phyloP scores from a whole-genome alignment of 1,139 yeast genomes.

The Groenewaldozyma auringiensis region DNA sequence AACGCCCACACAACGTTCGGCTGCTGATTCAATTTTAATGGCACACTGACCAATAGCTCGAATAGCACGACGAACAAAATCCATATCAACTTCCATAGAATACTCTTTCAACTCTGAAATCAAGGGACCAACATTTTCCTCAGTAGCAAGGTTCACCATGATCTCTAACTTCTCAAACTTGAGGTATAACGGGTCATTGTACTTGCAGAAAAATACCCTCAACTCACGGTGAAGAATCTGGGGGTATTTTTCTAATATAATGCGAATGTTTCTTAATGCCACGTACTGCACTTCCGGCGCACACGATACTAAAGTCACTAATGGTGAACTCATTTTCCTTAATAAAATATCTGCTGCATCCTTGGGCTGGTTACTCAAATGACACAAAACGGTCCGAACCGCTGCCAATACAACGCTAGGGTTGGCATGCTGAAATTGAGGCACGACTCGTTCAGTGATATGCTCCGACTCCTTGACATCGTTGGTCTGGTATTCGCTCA shows the following conservation, averaged over 20 bases:
- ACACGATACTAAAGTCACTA: conserved; percentile 79
- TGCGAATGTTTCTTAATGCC: conserved; percentile 83
- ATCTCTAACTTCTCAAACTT: conserved; percentile 91
- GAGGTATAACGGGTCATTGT: conserved; percentile 88
- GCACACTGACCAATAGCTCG: conserved; percentile 86
- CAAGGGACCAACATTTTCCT: conserved; percentile 57
- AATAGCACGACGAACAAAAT: conserved; percentile 76
- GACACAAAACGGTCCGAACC: conserved; percentile 72
- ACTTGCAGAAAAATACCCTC: conserved; percentile 86
- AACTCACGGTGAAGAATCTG: conserved; percentile 68
- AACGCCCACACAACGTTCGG: conserved; percentile 66
- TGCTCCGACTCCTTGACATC: conserved; percentile 66
- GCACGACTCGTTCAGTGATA: conserved; percentile 83
- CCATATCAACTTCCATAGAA: conserved; percentile 89
- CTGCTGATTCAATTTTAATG: conserved; percentile 57
- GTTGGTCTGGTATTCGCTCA: conserved; percentile 58
- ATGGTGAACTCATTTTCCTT: conserved; percentile 80
- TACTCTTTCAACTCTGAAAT: conserved; percentile 83
- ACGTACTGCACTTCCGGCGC: conserved; percentile 95
- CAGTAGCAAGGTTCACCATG: conserved; percentile 74
- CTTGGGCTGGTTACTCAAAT: conserved; percentile 46
- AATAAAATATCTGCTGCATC: conserved; percentile 43
- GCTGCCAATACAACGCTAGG: conserved; percentile 91
- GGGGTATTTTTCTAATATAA: conserved; percentile 85
- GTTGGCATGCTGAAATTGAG: conserved; percentile 95